Evolutionary conservation across 129 eudicot genomes (phyloP).

Genomic region (Smallanthus sonchifolius): DNA sequence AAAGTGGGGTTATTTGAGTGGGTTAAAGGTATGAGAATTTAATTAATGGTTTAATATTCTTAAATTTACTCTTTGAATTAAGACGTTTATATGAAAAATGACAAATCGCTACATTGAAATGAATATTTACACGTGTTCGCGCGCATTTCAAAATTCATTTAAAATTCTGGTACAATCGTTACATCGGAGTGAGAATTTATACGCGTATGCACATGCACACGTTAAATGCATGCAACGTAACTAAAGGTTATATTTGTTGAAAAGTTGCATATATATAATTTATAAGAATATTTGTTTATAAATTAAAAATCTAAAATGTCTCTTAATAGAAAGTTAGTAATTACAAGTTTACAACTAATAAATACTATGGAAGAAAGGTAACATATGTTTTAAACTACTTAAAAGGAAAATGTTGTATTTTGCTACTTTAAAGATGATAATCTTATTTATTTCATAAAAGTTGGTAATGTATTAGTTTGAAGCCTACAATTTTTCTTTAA

Average conservation of each 20-base stretch:
- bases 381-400: background rate
- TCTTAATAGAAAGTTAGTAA: background rate
- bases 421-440: background rate
- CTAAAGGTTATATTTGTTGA: background rate
- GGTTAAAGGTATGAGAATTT: background rate
- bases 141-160: background rate
- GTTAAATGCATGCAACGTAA: background rate
- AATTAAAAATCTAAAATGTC: background rate
- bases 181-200: background rate
- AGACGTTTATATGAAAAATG: background rate
- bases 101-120: background rate
- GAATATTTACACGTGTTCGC: background rate
- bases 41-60: background rate
- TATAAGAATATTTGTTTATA: background rate
- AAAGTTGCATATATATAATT: background rate
- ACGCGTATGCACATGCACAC: background rate
- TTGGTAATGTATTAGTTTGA: no score
- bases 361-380: background rate
- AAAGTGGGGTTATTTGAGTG: background rate
- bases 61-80: background rate
- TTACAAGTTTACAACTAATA: background rate
- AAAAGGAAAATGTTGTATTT: background rate
- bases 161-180: background rate
- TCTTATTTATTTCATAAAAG: no score
- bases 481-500: no score